These are phyloP conservation scores for Papiliotrema nemorosa DNA, from an alignment of 1,284 basidiomycete genomes.

Conservation along the genomic window DNA sequence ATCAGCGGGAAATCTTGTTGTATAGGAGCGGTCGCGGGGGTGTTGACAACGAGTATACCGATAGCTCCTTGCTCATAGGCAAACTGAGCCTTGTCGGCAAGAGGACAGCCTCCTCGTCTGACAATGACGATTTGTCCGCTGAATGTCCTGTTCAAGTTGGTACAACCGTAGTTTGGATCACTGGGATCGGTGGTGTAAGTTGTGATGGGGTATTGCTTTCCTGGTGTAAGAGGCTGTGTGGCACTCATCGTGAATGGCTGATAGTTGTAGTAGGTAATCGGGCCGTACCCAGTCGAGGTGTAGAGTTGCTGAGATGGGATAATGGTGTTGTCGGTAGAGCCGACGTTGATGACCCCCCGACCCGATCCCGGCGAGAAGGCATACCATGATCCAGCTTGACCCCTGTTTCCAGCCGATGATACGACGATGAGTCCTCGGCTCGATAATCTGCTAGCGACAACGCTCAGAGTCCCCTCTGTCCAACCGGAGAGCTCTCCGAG, in stretches of 20 bases:
- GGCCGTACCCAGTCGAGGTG: slow-evolving; percentile 32
- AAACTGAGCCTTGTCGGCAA: slow-evolving; percentile 21
- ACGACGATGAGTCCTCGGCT: slow-evolving; percentile 55
- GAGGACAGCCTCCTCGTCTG: slow-evolving; percentile 34
- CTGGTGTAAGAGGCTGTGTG: background rate
- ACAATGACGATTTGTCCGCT: slow-evolving; percentile 36
- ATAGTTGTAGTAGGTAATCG: slow-evolving; percentile 38
- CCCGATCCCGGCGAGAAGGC: slow-evolving; percentile 47
- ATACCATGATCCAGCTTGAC: slow-evolving; percentile 48
- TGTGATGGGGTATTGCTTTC: slow-evolving; percentile 17
- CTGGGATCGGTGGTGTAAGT: slow-evolving; percentile 30
- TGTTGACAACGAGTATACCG: slow-evolving; percentile 30
- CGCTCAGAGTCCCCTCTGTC: slow-evolving; percentile 56
- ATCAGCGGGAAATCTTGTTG: slow-evolving; percentile 29
- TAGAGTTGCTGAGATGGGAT: slow-evolving; percentile 36
- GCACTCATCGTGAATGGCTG: slow-evolving; percentile 25
- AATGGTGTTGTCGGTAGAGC: slow-evolving; percentile 41
- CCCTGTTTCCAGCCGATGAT: slow-evolving; percentile 48
- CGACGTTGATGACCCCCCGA: slow-evolving; percentile 39
- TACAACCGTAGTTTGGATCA: slow-evolving; percentile 37
- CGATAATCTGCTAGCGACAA: slow-evolving; percentile 59
- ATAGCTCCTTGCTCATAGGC: slow-evolving; percentile 24
- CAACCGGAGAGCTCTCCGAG: slow-evolving; percentile 59
- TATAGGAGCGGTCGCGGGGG: slow-evolving; percentile 13
- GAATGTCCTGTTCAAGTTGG: slow-evolving; percentile 31